Evolutionary conservation across 2,329 filamentous ascomycete genomes (phyloP).

Genomic region (Phoma sp.): DNA sequence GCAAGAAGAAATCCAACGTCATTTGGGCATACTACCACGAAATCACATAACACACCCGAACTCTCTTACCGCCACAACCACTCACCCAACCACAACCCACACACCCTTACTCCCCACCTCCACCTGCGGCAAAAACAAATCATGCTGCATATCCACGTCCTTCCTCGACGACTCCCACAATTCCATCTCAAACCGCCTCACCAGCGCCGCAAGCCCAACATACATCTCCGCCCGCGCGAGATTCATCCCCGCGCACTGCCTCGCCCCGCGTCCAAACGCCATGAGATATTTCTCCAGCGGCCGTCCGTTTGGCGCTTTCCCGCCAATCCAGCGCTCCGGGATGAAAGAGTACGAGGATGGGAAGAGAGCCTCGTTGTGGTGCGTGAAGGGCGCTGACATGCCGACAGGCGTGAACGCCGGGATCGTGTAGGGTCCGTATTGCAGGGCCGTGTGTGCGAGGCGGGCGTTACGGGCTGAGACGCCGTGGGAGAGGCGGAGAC

Average conservation of each 20-base stretch:
- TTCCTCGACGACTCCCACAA: constrained; percentile 13
- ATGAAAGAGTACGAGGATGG: constrained; percentile 22
- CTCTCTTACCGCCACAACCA: too few relatives aligned
- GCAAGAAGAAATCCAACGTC: too few relatives aligned
- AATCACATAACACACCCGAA: too few relatives aligned
- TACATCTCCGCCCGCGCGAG: constrained; percentile 20
- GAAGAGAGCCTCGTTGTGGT: constrained; percentile 33
- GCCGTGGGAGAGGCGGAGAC: constrained; percentile 30
- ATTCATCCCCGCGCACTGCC: constrained; percentile 20
- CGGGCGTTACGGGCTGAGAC: constrained; percentile 28
- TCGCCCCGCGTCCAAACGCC: constrained; percentile 18
- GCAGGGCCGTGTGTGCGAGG: constrained; percentile 21
- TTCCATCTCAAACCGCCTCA: constrained; percentile 17
- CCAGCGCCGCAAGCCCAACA: constrained; percentile 14
- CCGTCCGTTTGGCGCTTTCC: constrained; percentile 1
- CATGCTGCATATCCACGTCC: constrained; percentile 19
- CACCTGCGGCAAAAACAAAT: constrained; percentile 18
- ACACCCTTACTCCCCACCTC: constrained; percentile 9
- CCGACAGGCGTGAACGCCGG: constrained; percentile 36
- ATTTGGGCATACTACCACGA: too few relatives aligned
- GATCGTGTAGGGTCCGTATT: constrained; percentile 20
- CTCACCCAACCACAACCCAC: constrained; percentile 8
- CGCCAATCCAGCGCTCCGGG: constrained; percentile 40
- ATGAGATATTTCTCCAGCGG: constrained; percentile 19
- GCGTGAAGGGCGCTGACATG: constrained; percentile 35